Evolutionary conservation across 768 basidiomycete species (phyloP).

Genomic region (Lentinula detonsa): DNA sequence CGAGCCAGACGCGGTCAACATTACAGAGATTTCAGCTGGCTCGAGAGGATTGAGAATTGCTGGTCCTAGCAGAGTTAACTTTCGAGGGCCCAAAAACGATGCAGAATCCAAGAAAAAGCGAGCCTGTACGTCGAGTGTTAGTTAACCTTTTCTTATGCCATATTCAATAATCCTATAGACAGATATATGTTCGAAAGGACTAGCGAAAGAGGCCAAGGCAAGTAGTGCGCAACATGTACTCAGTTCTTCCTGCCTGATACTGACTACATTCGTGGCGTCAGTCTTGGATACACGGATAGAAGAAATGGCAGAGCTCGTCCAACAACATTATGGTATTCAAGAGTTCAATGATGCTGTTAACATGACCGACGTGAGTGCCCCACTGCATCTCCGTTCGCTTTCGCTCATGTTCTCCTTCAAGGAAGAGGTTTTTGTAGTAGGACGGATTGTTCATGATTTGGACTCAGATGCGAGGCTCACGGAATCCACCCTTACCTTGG

Average conservation of each 20-base stretch:
- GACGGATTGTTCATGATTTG: conserved; percentile 65
- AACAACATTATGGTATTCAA: conserved; percentile 58
- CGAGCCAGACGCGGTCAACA: conserved; percentile 23
- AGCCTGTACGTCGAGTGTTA: conserved; percentile 45
- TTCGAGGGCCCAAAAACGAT: conserved; percentile 34
- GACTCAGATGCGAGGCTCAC: conserved; percentile 66
- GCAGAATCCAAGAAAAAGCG: conserved; percentile 35
- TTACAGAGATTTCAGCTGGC: conserved; percentile 16
- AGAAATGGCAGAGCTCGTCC: conserved; percentile 71
- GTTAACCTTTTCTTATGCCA: background rate
- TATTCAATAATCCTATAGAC: conserved; percentile 32
- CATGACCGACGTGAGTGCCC: conserved; percentile 33
- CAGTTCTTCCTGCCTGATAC: background rate
- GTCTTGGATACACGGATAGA: conserved; percentile 87
- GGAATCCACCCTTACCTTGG: conserved; percentile 70
- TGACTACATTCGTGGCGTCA: conserved; percentile 19
- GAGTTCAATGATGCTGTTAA: conserved; percentile 73
- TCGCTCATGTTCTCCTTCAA: conserved; percentile 17
- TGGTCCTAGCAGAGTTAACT: conserved; percentile 22
- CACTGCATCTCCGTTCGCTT: background rate
- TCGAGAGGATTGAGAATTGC: background rate
- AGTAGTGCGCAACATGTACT: conserved; percentile 1
- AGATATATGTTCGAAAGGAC: conserved; percentile 95
- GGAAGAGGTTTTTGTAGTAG: conserved; percentile 66
- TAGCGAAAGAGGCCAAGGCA: conserved; percentile 78